Base-by-base conservation (phyloP, 225 moss, liverwort and hornwort species). In the Bryum argenteum region DNA sequence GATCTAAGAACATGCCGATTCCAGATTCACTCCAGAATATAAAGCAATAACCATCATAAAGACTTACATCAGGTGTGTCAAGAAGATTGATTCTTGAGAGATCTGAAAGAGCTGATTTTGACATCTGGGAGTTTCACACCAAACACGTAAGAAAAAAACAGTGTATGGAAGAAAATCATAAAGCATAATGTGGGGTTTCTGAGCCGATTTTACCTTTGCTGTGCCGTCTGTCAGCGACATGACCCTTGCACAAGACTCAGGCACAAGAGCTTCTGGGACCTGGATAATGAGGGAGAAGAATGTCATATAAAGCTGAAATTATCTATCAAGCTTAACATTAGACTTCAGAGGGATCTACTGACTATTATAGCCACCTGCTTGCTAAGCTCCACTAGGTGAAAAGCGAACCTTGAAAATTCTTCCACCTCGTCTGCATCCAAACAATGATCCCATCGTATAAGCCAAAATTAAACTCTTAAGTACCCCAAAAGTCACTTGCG, bases 141-240 rank as follows among this genome's bases (percentile, higher is more conserved):
- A 74, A 41, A 24, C 17, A 69, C 23, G 50, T 64, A 14, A 83
- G 57, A 66, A 7, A 12, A 18, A 0, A 11, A n/a, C 8, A 17
- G 33, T 24, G 42, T 8, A 44, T 63, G n/a, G 18, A 66, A 21
- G 15, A 47, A 78, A 41, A 42, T 26, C 28, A 66, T 54, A 20
- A 67, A 10, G 71, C 66, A 10, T n/a, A 53, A 13, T 67, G 21
- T 63, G 20, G n/a, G n/a, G n/a, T n/a, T n/a, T n/a, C n/a, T 10
- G 22, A n/a, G 53, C 54, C 11, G 13, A 47, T 58, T 33, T 72
- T 61, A 96, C 93, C 93, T 98, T 98, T 10, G 90, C 82, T 44
- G 83, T 85, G 61, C 92, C 94, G 76, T 98, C 94, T 74, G 92
- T 87, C 33, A 98, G 83, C 69, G 98, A 98, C 98, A 98, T 94